Percentiles rank a stretch among this genome's conserved stretches.
Evolutionary conservation across 805 yeast genomes (phyloP).

Genomic region (Teunomyces stri): DNA sequence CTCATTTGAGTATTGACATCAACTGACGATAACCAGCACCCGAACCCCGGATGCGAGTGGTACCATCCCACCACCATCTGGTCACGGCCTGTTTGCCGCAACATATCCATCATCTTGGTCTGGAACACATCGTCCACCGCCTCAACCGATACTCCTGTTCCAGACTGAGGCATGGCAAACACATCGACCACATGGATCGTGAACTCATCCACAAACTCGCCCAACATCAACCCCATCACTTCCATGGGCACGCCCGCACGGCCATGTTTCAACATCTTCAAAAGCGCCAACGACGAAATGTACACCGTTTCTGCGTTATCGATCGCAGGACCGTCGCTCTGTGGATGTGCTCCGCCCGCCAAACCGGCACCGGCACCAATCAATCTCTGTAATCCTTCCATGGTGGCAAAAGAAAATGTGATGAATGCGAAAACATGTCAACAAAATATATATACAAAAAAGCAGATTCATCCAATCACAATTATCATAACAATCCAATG

Average conservation of each 20-base stretch:
- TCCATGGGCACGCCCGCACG: constrained; percentile 83
- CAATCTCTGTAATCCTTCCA: constrained; percentile 51
- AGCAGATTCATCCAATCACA: no score
- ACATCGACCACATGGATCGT: constrained; percentile 97
- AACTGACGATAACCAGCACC: constrained; percentile 97
- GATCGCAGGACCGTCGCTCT: constrained; percentile 73
- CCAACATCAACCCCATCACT: constrained; percentile 97
- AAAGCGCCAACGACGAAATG: constrained; percentile 89
- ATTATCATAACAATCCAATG: no score
- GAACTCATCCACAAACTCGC: constrained; percentile 95
- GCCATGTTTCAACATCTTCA: constrained; percentile 97
- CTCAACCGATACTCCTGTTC: constrained; percentile 98
- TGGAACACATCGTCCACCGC: constrained; percentile 99
- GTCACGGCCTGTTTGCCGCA: constrained; percentile 97
- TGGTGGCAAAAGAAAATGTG: constrained; percentile 11
- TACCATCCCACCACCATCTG: constrained; percentile 99
- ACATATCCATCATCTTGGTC: constrained; percentile 99
- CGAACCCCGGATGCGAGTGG: constrained; percentile 95
- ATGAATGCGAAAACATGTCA: background rate
- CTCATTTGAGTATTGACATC: constrained; percentile 98
- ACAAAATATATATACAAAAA: no score
- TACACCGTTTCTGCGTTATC: constrained; percentile 96
- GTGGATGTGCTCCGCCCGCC: constrained; percentile 42
- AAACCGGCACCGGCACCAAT: constrained; percentile 46
- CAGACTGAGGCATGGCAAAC: constrained; percentile 98